Conservation (phyloP, 768 basidiomycete genomes). For the Pluteus cervinus region DNA sequence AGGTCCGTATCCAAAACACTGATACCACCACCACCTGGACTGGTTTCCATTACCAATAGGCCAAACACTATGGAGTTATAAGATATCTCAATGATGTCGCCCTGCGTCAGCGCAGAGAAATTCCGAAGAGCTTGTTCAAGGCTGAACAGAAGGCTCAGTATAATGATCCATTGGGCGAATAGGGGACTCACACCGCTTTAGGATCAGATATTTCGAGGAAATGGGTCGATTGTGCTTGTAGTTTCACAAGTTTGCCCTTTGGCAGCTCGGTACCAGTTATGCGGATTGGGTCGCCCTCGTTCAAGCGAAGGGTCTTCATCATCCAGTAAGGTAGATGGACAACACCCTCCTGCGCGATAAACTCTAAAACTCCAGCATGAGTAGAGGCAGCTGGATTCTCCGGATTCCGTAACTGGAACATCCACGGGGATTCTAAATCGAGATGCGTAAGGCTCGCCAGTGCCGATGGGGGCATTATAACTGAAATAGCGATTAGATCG, state of each 20-base stretch:
- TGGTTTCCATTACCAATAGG: constrained; percentile 91
- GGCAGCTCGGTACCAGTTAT: constrained; percentile 83
- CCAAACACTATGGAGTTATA: constrained; percentile 96
- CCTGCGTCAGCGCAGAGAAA: constrained; percentile 87
- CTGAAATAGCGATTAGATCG: constrained; percentile 32
- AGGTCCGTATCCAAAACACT: constrained; percentile 92
- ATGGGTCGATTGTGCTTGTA: constrained; percentile 92
- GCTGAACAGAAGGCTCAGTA: constrained; percentile 30
- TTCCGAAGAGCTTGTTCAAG: constrained; percentile 93
- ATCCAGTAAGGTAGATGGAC: constrained; percentile 98
- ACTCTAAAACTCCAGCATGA: constrained; percentile 96
- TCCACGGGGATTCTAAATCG: constrained; percentile 91
- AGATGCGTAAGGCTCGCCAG: constrained; percentile 82
- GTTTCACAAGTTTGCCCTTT: constrained; percentile 94
- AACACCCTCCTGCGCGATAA: constrained; percentile 94
- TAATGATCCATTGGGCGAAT: constrained; percentile 1
- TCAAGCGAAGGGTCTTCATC: constrained; percentile 93
- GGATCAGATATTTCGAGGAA: constrained; percentile 97
- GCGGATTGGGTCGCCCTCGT: constrained; percentile 93
- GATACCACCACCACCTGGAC: constrained; percentile 84
- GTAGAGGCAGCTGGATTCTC: constrained; percentile 78
- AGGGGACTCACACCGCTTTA: constrained; percentile 82
- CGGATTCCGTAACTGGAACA: constrained; percentile 94
- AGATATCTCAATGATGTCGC: constrained; percentile 97
- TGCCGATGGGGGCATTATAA: constrained; percentile 96